Evolutionary conservation across 139 green algal genomes (phyloP), one percentile per base, ranked within the genome.

Genomic region (Ettlia oleoabundans): DNA sequence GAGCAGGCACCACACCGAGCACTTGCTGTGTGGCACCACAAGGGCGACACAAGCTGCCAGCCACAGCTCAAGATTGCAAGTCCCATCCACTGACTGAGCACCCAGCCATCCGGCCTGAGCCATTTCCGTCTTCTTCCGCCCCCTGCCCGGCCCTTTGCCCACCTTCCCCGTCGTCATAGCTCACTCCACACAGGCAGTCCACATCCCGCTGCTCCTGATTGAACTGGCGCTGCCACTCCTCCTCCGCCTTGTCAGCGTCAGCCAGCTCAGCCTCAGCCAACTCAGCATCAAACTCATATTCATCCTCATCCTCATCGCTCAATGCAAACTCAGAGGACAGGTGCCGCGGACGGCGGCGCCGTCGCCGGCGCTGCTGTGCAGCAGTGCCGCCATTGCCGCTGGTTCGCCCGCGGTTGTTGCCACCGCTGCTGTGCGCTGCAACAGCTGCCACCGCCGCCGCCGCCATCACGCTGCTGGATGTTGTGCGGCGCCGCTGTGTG

Each of bases 191-290:
- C 32, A 51, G 15, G 35, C 72, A 79, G 33, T 79, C 72, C 32
- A 79, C 72, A 13, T 79, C 72, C 13, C 33, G 72, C 33, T 47
- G 33, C 33, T 79, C 72, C 33, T 51, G 51, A 21, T 37, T 38
- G 43, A 67, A 19, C 72, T 51, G 71, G 21, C 72, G 51, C 72
- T 67, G 51, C 72, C 72, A 79, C 72, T 79, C 72, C 32, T 79
- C 72, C 72, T 79, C 72, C 9, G 61, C 72, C 72, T 79, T 52
- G 72, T 79, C 72, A 33, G 72, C 72, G 43, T 78, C 71, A 30
- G 47, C 47, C 71, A 78, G 47, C 71, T 78, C 71, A 47, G 71
- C 71, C 52, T 79, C 72, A 33, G 72, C 72, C 72, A 79, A 37
- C 47, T 63, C 47, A 30, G 72, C 72, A 67, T 79, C 72, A 32